Evolutionary conservation across 2,329 filamentous ascomycete genomes (phyloP).

Genomic region (Chalaropsis ovoidea): DNA sequence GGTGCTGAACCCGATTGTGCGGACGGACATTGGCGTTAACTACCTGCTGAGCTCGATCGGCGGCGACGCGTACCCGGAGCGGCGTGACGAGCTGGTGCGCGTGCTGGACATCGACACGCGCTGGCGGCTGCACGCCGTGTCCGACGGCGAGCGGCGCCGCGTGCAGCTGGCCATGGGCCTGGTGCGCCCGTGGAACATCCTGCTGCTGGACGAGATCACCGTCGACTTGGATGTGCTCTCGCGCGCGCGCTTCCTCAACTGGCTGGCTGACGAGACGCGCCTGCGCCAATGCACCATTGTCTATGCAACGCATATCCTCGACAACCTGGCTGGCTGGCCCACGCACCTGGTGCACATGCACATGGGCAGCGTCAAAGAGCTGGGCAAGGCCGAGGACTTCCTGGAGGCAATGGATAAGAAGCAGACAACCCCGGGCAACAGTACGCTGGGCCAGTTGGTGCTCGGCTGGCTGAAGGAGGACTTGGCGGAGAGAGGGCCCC

Average conservation of each 20-base stretch:
- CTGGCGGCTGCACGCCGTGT: constrained; percentile 95
- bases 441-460: constrained; percentile 75
- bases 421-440: constrained; percentile 53
- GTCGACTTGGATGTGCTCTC: constrained; percentile 87
- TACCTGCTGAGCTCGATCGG: constrained; percentile 80
- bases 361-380: constrained; percentile 76
- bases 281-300: constrained; percentile 76
- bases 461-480: constrained; percentile 79
- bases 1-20: constrained; percentile 94
- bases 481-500: constrained; percentile 64
- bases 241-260: constrained; percentile 72
- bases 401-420: constrained; percentile 41
- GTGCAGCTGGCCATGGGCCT: constrained; percentile 96
- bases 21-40: constrained; percentile 83
- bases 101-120: constrained; percentile 85
- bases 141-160: constrained; percentile 78
- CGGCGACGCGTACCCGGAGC: constrained; percentile 68
- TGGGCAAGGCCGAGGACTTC: constrained; percentile 64
- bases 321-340: constrained; percentile 90
- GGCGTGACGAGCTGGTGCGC: constrained; percentile 73
- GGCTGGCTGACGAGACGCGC: constrained; percentile 81
- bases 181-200: constrained; percentile 77
- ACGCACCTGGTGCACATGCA: constrained; percentile 96
- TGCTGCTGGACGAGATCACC: constrained; percentile 92
- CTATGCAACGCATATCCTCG: constrained; percentile 93